Evolutionary conservation across 495 filamentous ascomycete genomes (phyloP), one percentile per base, ranked within the genome.

Genomic region (Penicillium canariense): DNA sequence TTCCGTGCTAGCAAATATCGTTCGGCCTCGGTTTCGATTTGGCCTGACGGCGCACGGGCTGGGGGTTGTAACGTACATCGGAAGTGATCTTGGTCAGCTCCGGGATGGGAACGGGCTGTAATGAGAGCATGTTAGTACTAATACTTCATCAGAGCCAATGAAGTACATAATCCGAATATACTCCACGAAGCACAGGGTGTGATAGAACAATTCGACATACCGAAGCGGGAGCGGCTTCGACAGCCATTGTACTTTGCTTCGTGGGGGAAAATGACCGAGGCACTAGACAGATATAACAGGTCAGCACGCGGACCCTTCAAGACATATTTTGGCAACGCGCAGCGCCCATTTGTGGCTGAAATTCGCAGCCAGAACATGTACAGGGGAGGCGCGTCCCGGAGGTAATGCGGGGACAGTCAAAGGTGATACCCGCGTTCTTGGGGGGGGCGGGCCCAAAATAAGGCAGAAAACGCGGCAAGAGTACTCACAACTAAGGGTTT

Each of bases 11-110:
- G 25, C 17, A 12, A 45, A 7, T 34, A 18, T 9, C 44, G 30
- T 47, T 27, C 20, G 20, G 42, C 3, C 10, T 27, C n/a, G 25
- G 1, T 46, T 46, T n/a, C 12, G 43, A 0, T 30, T 26, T n/a
- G 43, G 22, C 8, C 11, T 46, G 15, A 20, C 14, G n/a, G 9
- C 26, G 23, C 5, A 30, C 18, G 31, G 23, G 54, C 11, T 23
- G 15, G 23, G 11, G 35, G 54, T 15, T 15, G n/a, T 50, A 61
- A 78, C 83, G 53, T 80, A 95, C 91, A 74, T 91, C 86, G 58
- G 77, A 84, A 55, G 88, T 86, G 66, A 97, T 92, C 71, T 93
- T 86, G 71, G 83, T 84, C 50, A 97, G 82, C 58, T 91, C 83
- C 54, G 82, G 81, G 48, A 83, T 75, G 32, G 89, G 80, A 44